Base-by-base conservation (phyloP, 2,329 filamentous ascomycete species). In the Penicillium sclerotigenum region DNA sequence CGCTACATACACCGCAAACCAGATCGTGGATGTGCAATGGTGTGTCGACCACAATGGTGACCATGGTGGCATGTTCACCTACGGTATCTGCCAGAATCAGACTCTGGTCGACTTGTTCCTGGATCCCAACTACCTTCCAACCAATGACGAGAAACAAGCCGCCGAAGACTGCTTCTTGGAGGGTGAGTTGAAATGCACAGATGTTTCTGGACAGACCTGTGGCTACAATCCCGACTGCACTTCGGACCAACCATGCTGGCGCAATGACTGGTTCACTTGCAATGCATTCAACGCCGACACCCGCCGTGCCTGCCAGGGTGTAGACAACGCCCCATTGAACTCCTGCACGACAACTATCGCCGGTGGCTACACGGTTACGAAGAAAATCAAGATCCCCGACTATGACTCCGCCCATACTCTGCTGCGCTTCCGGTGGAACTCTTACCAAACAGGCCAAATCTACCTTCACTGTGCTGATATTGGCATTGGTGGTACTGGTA, bases 11-110 rank as follows among this genome's bases (percentile, higher is more conserved):
- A 67, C 68, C 0, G 68, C 76, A 0, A 80, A 80, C 0, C 68
- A 82, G 11, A 65, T 74, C 0, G 67, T 82, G 20, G 77, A 80
- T 24, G 80, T 83, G 0, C 71, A 81, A 65, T 83, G 81, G 81
- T 83, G 81, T 52, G 76, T 83, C n/a, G 81, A 83, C 61, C 69
- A 81, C 66, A 83, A 83, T 60, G 81, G 81, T 0, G 80, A 83
- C 59, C 81, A 83, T 58, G 80, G 80, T 33, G 81, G 80, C 66
- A 83, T 83, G 80, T 83, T 82, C 66, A 75, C 70, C 60, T 83
- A 82, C 65, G 79, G 81, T 8, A 76, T 83, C 58, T 83, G 80
- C 61, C 75, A 80, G 59, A 71, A 83, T 60, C 80, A 83, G 59
- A 70, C 69, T 0, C 66, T 83, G 0, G 78, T 83, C 34, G 73